Evolutionary conservation across 176 grass and related monocot species (phyloP).

Genomic region (Rhipidocladum racemiflorum): DNA sequence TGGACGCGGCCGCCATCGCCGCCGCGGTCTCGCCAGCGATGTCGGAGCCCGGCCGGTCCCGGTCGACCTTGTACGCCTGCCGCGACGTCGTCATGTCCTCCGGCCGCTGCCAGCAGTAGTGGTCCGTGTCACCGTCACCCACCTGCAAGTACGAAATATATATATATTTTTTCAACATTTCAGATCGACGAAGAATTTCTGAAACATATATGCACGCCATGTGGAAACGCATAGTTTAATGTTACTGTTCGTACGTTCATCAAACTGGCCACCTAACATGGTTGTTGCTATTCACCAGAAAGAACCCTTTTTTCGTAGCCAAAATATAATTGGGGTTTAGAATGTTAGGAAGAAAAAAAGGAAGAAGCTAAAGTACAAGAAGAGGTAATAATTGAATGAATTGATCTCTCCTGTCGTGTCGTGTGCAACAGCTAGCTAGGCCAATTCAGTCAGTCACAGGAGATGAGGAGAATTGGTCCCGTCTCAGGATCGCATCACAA

Average conservation of each 20-base stretch:
- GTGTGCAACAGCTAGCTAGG: slow-evolving; percentile 18
- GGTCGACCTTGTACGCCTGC: slow-evolving; percentile 85
- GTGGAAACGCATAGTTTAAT: slow-evolving; percentile 34
- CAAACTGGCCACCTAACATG: slow-evolving; percentile 36
- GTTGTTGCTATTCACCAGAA: slow-evolving; percentile 38
- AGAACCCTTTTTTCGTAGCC: neutral
- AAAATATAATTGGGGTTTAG: slow-evolving; percentile 5
- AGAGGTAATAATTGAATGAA: slow-evolving; percentile 40
- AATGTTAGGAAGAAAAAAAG: neutral
- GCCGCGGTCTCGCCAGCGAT: slow-evolving; percentile 75
- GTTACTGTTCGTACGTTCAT: slow-evolving; percentile 24
- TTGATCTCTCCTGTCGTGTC: slow-evolving; percentile 10
- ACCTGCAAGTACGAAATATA: slow-evolving; percentile 43
- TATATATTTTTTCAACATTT: neutral
- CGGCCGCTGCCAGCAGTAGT: slow-evolving; percentile 94
- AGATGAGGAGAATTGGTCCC: neutral
- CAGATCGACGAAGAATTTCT: neutral
- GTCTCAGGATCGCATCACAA: neutral
- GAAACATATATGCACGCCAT: slow-evolving; percentile 17
- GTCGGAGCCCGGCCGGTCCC: slow-evolving; percentile 66
- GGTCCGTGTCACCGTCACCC: slow-evolving; percentile 89
- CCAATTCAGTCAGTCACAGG: neutral
- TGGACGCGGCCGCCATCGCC: slow-evolving; percentile 69
- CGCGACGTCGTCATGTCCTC: slow-evolving; percentile 97
- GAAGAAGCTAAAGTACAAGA: neutral